These are phyloP conservation scores for Chaetomium cochliodes DNA, from an alignment of 495 filamentous ascomycete genomes.

Conservation along the genomic window DNA sequence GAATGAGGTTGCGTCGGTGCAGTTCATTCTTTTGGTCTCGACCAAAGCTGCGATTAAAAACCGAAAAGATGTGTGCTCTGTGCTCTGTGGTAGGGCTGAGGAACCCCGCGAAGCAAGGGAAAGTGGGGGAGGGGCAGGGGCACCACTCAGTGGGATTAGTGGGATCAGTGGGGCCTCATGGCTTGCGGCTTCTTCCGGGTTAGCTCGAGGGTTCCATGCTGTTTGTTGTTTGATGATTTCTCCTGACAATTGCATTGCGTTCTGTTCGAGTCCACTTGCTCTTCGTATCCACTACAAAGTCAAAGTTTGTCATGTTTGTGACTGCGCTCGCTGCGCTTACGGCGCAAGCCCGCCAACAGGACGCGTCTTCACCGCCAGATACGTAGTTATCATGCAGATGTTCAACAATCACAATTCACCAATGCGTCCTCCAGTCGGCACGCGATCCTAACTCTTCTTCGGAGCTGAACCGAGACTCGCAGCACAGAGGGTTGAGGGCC, in stretches of 20 bases:
- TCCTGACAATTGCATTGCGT: too few relatives aligned
- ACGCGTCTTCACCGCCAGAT: too few relatives aligned
- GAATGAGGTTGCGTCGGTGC: background rate
- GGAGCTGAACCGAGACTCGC: background rate
- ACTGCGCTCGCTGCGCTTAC: too few relatives aligned
- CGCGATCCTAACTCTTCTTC: background rate
- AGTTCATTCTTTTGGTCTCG: background rate
- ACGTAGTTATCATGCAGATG: too few relatives aligned
- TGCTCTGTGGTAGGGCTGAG: background rate
- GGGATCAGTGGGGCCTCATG: background rate
- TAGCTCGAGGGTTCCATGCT: too few relatives aligned
- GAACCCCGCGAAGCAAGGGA: background rate
- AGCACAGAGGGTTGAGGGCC: background rate
- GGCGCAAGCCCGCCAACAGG: too few relatives aligned
- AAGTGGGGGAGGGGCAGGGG: background rate
- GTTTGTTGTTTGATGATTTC: too few relatives aligned
- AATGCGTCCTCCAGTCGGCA: background rate
- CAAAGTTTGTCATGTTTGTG: too few relatives aligned
- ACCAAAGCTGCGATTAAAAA: background rate
- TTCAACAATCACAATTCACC: background rate
- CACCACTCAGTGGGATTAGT: too few relatives aligned
- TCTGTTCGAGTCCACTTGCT: too few relatives aligned
- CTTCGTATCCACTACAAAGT: too few relatives aligned
- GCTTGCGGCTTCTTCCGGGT: background rate
- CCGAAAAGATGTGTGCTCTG: background rate